Base-by-base conservation (phyloP, 495 filamentous ascomycete species). In the Lepidopterella palustris region DNA sequence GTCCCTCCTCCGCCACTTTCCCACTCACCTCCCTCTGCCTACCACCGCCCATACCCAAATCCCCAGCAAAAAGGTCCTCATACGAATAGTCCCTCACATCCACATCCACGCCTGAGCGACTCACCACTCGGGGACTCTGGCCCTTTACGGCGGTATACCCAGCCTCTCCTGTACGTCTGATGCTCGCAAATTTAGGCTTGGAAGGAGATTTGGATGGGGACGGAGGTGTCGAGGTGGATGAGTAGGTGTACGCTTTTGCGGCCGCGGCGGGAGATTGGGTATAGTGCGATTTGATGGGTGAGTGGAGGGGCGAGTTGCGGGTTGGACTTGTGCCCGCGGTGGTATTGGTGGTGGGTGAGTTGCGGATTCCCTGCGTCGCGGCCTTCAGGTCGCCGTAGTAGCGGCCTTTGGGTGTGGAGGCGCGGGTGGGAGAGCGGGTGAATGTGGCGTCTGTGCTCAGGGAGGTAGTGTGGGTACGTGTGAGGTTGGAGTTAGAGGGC, bases 1-100 rank as follows among this genome's bases (percentile, higher is more conserved):
- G 76, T 0, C 91, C 91, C 72, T 96, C 91, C 73, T 96, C 91
- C 1, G 85, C 91, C 48, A 89, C 74, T 72, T 89, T 89, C 2
- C 90, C 91, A 66, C 89, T 93, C 9, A 92, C 89, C 64, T 89
- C 84, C 53, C 90, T 77, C 51, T 72, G 73, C 54, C 69, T 15
- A 3, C 57, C 55, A 5, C 47, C 47, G 1, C 21, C 47, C 21
- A 50, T 25, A 0, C 47, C 47, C 9, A 25, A 25, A 50, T 50
- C 47, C 18, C 3, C 45, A 3, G 35, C 35, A 42, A 15, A 42
- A 10, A n/a, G n/a, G n/a, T 62, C 60, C 35, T 77, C 79, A 13
- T 80, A 71, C 24, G 83, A 80, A 60, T 82, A 86, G 66, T 86
- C 86, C 70, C 74, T n/a, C n/a, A n/a, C 85, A 65, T 54, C 54